Evolutionary conservation across 208 protist genomes (phyloP), one percentile per base, ranked within the genome.

Genomic region (Leishmania guyanensis): DNA sequence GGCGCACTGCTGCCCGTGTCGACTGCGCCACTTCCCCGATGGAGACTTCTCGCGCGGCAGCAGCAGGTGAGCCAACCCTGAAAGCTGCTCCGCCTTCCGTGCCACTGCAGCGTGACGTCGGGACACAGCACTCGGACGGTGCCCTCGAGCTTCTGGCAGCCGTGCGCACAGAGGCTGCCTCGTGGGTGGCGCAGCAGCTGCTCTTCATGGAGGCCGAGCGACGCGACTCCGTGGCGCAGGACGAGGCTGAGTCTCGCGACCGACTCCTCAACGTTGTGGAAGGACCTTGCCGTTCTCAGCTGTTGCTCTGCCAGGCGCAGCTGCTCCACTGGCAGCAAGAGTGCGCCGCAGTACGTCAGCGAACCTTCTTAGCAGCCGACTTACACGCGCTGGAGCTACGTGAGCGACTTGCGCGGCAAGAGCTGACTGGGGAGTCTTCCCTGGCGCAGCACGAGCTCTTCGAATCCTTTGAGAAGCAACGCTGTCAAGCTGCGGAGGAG

Each of bases 91-190:
- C 36, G 64, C 29, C 76, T 10, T 26, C 29, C 3, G 60, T 53
- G 62, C n/a, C 64, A 12, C 64, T 14, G n/a, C 58, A 33, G 60
- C 73, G 53, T 8, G 33, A 48, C 6, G 82, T 80, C 26, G 82
- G 77, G 0, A 81, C 77, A 3, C 82, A 85, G 73, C 73, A 85
- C 58, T 78, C 62, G 12, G 82, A 82, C 64, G 73, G 73, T 2
- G 48, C 77, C 6, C 48, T 76, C 6, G 82, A 85, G 72, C 50
- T 54, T 6, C 75, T 85, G 29, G 68, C 64, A 22, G 29, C 54
- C 0, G 71, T 78, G 16, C 70, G 76, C 62, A 48, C 77, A 6
- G 72, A 78, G 3, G 82, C 82, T 10, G 53, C 60, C 0, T 74
- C 77, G 3, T 85, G 82, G 82, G 43, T 78, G 50, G 62, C 33